Percentiles rank a stretch among this genome's conserved stretches.
phyloP scores from a whole-genome alignment of 2,329 filamentous ascomycete species.

The Pseudogymnoascus sp. region DNA sequence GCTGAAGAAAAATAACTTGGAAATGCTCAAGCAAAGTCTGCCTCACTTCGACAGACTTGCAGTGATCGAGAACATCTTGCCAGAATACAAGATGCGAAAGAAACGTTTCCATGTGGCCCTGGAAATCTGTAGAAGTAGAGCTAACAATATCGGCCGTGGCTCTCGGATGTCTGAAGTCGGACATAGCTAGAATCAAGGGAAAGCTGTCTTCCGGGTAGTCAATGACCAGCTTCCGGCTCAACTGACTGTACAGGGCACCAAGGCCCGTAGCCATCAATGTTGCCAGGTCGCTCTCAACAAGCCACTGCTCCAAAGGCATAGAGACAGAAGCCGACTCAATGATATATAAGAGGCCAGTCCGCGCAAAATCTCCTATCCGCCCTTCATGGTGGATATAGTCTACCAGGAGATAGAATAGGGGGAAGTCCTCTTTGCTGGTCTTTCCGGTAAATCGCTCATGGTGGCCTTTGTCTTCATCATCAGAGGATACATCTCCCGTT shows the following conservation, averaged over 20 bases:
- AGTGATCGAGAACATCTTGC: constrained; percentile 97
- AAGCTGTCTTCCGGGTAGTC: constrained; percentile 65
- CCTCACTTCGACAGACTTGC: constrained; percentile 82
- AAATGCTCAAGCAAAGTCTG: constrained; percentile 93
- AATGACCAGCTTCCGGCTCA: constrained; percentile 72
- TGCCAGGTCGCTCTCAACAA: constrained; percentile 91
- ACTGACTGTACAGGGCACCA: constrained; percentile 61
- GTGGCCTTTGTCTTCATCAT: constrained; percentile 34
- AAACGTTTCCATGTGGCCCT: constrained; percentile 84
- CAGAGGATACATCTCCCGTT: constrained; percentile 32
- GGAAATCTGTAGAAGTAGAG: constrained; percentile 66
- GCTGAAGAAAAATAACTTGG: constrained; percentile 90
- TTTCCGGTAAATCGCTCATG: constrained; percentile 70
- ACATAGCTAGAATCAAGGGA: constrained; percentile 77
- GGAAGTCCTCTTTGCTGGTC: constrained; percentile 87
- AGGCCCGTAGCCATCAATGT: constrained; percentile 95
- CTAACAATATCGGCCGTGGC: constrained; percentile 62
- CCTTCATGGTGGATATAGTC: constrained; percentile 97
- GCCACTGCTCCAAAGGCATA: constrained; percentile 80
- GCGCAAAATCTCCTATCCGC: constrained; percentile 87
- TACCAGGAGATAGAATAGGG: constrained; percentile 88
- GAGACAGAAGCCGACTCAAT: constrained; percentile 88
- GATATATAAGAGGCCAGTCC: constrained; percentile 88
- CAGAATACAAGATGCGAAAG: constrained; percentile 92
- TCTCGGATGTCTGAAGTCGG: constrained; percentile 73